phyloP scores from a whole-genome alignment of 2,329 filamentous ascomycete genomes.

The Calonectria honghensis region DNA sequence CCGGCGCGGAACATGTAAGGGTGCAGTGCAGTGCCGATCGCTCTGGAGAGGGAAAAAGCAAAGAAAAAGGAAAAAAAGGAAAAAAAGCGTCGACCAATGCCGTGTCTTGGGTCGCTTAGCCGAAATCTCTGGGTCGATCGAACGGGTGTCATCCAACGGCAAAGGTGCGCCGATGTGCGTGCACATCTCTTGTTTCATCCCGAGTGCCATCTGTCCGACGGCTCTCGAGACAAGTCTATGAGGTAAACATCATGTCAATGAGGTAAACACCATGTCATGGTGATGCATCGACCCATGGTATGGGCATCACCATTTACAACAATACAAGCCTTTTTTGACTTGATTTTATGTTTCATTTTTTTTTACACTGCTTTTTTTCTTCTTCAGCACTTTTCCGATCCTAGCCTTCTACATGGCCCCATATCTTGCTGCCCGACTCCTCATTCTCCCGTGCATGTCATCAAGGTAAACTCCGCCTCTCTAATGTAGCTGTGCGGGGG shows the following conservation, averaged over 20 bases:
- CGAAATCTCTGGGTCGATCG: neutral
- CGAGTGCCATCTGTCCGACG: slow-evolving; percentile 19
- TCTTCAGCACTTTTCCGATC: neutral
- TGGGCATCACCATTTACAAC: neutral
- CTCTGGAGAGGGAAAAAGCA: neutral
- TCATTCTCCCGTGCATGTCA: neutral
- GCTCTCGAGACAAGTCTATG: neutral
- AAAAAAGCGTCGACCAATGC: neutral
- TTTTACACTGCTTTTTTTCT: neutral
- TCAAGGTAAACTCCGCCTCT: slow-evolving; percentile 22
- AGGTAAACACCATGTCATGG: neutral
- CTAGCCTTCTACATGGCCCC: neutral
- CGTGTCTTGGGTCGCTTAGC: slow-evolving; percentile 8
- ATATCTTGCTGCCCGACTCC: neutral
- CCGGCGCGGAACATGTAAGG: neutral
- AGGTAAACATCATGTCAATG: neutral
- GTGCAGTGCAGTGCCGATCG: slow-evolving; percentile 7
- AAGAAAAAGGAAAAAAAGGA: neutral
- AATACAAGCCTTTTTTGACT: neutral
- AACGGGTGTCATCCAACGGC: slow-evolving; percentile 8
- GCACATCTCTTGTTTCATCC: slow-evolving; percentile 10
- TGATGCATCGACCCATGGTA: neutral
- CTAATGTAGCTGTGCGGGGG: neutral
- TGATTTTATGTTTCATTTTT: neutral
- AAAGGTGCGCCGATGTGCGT: slow-evolving; percentile 9